Evolutionary conservation across 2,329 filamentous ascomycete genomes (phyloP), one percentile per base, ranked within the genome.

Genomic region (Xylariaceae sp.): DNA sequence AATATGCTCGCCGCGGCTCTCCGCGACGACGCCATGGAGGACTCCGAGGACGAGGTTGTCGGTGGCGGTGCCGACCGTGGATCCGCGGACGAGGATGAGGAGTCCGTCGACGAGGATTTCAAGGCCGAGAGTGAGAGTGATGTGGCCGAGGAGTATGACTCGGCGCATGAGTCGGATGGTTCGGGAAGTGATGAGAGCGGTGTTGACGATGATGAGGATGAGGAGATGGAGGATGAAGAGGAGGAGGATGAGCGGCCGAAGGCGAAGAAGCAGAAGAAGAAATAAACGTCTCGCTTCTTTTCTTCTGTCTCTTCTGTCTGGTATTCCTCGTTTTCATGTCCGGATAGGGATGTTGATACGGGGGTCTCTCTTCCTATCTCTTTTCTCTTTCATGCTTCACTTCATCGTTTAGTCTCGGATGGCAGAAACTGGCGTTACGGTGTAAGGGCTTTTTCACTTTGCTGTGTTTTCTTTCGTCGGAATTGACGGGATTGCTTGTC

Each of bases 71-170:
- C 87, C 2, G 90, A 94, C 73, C 87, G 92, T 60, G 93, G 94
- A 64, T 94, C 89, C 34, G 94, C 93, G 2, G 94, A 97, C 71
- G 94, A 99, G 75, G 94, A 99, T 69, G 89, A 93, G 71, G 93
- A 97, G 78, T 93, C 89, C 61, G 86, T 92, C 7, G 94, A 99
- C 68, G 94, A 99, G 73, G 94, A 99, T 77, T 99, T 99, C 80
- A 84, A 89, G 67, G 90, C 89, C 4, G 91, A 95, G 63, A 92
- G 88, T 11, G 94, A 99, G 65, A 95, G 89, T 56, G 94, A 99
- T 67, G 92, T 97, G 2, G 94, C 93, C 0, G 94, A 99, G 75
- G 95, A 99, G 73, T 99, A 86, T 67, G 94, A 99, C 75, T 93
- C 89, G 56, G 88, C 85, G 51, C 93, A 97, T 71, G 90, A 96